Evolutionary conservation across 768 basidiomycete species (phyloP).

Genomic region (Daedaleopsis sinensis): DNA sequence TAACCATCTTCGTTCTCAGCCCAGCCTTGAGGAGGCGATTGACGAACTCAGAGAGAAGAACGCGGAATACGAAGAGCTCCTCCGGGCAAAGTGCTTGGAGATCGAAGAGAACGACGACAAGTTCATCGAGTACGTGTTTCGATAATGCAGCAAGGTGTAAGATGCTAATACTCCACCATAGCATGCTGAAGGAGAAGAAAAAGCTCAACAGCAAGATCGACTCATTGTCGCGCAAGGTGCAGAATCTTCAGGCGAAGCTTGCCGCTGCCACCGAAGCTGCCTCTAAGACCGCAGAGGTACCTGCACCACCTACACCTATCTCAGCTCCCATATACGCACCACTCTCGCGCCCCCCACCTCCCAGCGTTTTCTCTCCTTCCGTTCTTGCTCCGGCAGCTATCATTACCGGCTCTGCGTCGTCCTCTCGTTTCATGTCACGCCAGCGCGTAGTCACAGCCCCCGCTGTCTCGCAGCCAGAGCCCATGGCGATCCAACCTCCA

Average conservation of each 20-base stretch:
- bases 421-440: conserved; percentile 37
- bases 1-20: conserved; percentile 50
- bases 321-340: conserved; percentile 7
- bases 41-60: conserved; percentile 69
- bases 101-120: conserved; percentile 87
- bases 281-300: conserved; percentile 8
- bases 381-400: conserved; percentile 13
- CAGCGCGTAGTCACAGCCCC: conserved; percentile 44
- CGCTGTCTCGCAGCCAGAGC: conserved; percentile 14
- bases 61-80: conserved; percentile 74
- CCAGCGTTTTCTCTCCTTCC: conserved; percentile 25
- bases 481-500: conserved; percentile 3
- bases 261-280: conserved; percentile 41
- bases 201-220: conserved; percentile 73
- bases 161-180: conserved; percentile 29
- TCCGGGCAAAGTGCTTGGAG: conserved; percentile 70
- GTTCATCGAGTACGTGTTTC: conserved; percentile 67
- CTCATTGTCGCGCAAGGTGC: conserved; percentile 69
- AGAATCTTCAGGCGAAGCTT: conserved; percentile 70
- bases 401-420: conserved; percentile 20
- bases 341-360: conserved; percentile 19
- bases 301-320: not conserved
- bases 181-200: conserved; percentile 81
- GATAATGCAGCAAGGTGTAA: not conserved
- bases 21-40: conserved; percentile 57